phyloP scores from a whole-genome alignment of 768 basidiomycete genomes.

The Coprinellus aureogranulatus region DNA sequence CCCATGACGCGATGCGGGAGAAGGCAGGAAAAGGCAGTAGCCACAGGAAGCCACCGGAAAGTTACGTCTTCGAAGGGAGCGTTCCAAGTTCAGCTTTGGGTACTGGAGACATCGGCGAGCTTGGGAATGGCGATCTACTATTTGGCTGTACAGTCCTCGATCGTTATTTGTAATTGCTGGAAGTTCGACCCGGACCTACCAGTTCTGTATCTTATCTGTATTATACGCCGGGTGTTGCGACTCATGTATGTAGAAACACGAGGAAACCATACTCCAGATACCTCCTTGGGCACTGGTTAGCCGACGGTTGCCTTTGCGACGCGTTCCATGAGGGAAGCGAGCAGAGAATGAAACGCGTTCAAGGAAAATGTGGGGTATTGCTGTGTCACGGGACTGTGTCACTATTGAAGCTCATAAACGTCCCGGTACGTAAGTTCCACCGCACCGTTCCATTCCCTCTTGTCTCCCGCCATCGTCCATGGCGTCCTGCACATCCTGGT shows the following conservation, averaged over 20 bases:
- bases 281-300: not conserved
- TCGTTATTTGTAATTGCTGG: too few species aligned
- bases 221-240: not conserved
- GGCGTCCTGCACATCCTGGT: constrained; percentile 15
- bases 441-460: not conserved
- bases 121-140: not conserved
- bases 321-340: not conserved
- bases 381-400: constrained; percentile 1
- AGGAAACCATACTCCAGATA: not conserved
- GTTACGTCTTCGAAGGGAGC: not conserved
- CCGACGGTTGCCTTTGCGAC: not conserved
- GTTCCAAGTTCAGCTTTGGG: too few species aligned
- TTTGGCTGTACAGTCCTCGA: not conserved
- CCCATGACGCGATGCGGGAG: not conserved
- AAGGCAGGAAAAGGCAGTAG: not conserved
- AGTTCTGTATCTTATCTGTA: not conserved
- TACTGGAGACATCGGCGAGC: too few species aligned
- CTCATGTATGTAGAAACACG: not conserved
- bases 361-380: too few species aligned
- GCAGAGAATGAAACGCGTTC: not conserved
- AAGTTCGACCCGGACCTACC: too few species aligned
- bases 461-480: constrained; percentile 14
- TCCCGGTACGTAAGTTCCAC: not conserved
- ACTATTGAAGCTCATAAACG: constrained; percentile 1
- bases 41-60: not conserved